Evolutionary conservation across 768 basidiomycete genomes (phyloP), one percentile per base, ranked within the genome.

Genomic region (Asterophora parasitica): DNA sequence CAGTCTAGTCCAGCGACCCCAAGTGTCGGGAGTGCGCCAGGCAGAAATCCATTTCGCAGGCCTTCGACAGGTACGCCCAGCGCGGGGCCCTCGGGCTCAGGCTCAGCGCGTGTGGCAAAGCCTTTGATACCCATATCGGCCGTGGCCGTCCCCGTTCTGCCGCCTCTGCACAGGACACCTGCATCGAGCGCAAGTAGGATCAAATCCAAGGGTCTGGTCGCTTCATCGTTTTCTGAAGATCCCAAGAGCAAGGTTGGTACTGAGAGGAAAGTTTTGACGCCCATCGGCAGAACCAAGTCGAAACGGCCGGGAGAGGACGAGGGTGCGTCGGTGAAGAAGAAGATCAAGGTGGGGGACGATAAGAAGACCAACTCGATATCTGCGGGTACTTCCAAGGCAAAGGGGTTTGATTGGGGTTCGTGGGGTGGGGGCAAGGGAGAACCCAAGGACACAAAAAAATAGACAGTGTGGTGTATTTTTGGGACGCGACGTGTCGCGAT

Each of bases 91-190:
- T 23, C 23, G 23, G 23, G 23, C 23, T n/a, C n/a, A 48, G 17
- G 43, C 44, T 31, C 46, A 33, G 19, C 37, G 35, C 37, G 19
- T 28, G 42, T 9, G 26, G 40, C 46, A 30, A 61, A 60, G 38
- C 50, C 51, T 7, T 35, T 63, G 38, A 61, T 51, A 37, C 62
- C 58, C 2, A 61, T 65, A 12, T 64, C 61, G 12, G 46, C 59
- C 2, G 53, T 65, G n/a, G 58, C 63, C 41, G 44, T 65, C 23
- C 64, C 62, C 9, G 13, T 53, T n/a, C 55, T 65, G 28, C 27
- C 7, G 28, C 27, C 7, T 44, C 53, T 28, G 33, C 35, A 54
- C 49, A 47, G 30, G 16, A 48, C 32, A 32, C 23, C 46, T 44
- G 33, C 28, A 12, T 7, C 48, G 35, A 34, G 38, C 4, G 37